Evolutionary conservation across 2,329 filamentous ascomycete genomes (phyloP).

Genomic region (Arthrobotrys conoides): DNA sequence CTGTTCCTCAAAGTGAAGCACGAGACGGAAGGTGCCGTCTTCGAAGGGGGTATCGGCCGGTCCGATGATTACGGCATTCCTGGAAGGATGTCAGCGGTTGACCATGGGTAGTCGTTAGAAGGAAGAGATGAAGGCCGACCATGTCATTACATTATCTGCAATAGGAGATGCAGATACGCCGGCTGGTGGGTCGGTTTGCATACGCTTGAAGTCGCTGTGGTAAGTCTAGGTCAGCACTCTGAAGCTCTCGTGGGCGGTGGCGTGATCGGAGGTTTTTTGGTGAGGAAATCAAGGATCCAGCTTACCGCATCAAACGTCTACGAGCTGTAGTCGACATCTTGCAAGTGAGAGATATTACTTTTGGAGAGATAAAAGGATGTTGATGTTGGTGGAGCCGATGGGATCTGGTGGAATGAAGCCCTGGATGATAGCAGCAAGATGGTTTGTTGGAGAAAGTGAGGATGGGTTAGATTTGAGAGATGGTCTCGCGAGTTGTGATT

Average conservation of each 20-base stretch:
- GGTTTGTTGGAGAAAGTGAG: conserved; percentile 17
- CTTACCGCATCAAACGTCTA: conserved; percentile 94
- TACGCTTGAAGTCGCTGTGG: conserved; percentile 76
- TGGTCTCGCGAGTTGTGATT: conserved; percentile 54
- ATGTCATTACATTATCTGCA: conserved; percentile 97
- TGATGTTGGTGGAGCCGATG: neutral
- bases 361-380: neutral
- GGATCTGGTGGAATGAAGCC: neutral
- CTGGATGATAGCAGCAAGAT: conserved; percentile 1
- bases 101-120: conserved; percentile 47
- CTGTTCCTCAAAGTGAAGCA: conserved; percentile 99
- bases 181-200: conserved; percentile 98
- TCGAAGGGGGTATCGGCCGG: conserved; percentile 97
- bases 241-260: conserved; percentile 34
- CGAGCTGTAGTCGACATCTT: conserved; percentile 93
- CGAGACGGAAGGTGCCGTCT: conserved; percentile 95
- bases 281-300: conserved; percentile 30
- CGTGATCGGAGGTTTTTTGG: conserved; percentile 34
- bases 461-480: conserved; percentile 20
- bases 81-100: conserved; percentile 66
- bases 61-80: conserved; percentile 98
- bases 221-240: conserved; percentile 61
- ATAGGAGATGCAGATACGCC: conserved; percentile 97
- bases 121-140: conserved; percentile 73
- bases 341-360: conserved; percentile 34